Evolutionary conservation across 768 basidiomycete species (phyloP).

Genomic region (Boletus vinaceobasis): DNA sequence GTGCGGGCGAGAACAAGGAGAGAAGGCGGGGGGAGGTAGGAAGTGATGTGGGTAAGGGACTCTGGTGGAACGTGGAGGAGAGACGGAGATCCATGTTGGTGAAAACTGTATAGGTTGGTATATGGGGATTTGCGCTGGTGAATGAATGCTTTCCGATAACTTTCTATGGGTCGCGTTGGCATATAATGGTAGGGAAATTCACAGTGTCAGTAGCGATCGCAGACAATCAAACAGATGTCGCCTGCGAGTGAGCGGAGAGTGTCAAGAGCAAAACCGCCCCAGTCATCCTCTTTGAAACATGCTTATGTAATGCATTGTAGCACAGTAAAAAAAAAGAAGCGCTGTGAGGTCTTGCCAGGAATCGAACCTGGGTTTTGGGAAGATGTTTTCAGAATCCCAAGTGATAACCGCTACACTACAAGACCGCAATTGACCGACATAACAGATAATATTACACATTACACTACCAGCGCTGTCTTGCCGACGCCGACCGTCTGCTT

Average conservation of each 20-base stretch:
- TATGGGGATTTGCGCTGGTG: constrained; percentile 28
- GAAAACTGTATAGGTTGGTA: constrained; percentile 18
- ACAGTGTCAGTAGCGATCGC: constrained; percentile 18
- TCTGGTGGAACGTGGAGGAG: constrained; percentile 60
- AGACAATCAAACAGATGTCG: constrained; percentile 17
- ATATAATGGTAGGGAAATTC: constrained; percentile 49
- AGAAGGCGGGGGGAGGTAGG: constrained; percentile 62
- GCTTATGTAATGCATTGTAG: constrained; percentile 5
- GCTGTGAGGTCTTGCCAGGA: constrained; percentile 29
- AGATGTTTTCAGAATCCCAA: constrained; percentile 25
- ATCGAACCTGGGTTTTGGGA: constrained; percentile 29
- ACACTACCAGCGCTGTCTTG: too few species aligned
- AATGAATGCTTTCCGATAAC: constrained; percentile 36
- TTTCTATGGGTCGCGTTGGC: constrained; percentile 53
- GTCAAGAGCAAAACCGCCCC: not conserved
- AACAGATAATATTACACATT: not conserved
- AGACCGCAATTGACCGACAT: not conserved
- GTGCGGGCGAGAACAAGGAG: constrained; percentile 57
- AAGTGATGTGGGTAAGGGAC: constrained; percentile 72
- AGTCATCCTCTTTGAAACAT: not conserved
- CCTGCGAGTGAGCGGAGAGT: constrained; percentile 18
- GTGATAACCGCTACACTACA: constrained; percentile 31
- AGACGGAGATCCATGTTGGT: constrained; percentile 49
- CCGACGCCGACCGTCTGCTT: too few species aligned
- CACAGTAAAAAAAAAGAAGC: not conserved